Base-by-base conservation (phyloP, 768 basidiomycete genomes). In the Amanita rubescens region DNA sequence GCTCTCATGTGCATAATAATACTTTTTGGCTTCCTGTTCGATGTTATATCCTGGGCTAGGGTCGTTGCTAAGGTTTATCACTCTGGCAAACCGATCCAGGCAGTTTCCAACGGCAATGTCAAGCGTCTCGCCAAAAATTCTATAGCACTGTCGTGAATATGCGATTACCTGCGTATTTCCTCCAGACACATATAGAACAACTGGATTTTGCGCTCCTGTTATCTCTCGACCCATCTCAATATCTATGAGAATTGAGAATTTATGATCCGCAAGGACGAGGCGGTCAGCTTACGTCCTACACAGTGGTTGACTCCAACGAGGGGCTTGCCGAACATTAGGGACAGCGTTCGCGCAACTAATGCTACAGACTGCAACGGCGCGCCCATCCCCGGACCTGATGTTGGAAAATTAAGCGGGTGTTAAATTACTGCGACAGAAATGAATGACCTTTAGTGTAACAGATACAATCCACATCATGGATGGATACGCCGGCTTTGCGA, bases 51-150 rank as follows among this genome's bases (percentile, higher is more conserved):
- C 96, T 0, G 96, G 96, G 63, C 79, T 87, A 2, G 96, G 96
- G 67, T 95, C 95, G 64, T 99, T 99, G 64, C 89, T 88, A 39
- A 99, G 72, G 55, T 90, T 87, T 50, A 99, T 90, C 11, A 95
- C 91, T 43, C 96, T 76, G 2, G 96, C 96, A 62, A 99, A 99
- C 9, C 96, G 85, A 67, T 99, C 96, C 20, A 99, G 74, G 65
- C 96, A 98, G 66, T 99, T 99, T 34, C 96, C 96, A 32, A 98
- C 94, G n/a, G 96, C 96, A 53, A 99, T 98, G 64, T 99, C 96
- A 51, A 99, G 78, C 1, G 96, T 98, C 70, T 99, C 96, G 14
- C 96, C 96, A 63, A 99, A 99, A 56, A 99, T 99, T 39, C 96
- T 83, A 67, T 99, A 99, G 57, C 94, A 83, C 67, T 98, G 94